phyloP scores from a whole-genome alignment of 2,329 filamentous ascomycete genomes.

The Alternaria brassicae region DNA sequence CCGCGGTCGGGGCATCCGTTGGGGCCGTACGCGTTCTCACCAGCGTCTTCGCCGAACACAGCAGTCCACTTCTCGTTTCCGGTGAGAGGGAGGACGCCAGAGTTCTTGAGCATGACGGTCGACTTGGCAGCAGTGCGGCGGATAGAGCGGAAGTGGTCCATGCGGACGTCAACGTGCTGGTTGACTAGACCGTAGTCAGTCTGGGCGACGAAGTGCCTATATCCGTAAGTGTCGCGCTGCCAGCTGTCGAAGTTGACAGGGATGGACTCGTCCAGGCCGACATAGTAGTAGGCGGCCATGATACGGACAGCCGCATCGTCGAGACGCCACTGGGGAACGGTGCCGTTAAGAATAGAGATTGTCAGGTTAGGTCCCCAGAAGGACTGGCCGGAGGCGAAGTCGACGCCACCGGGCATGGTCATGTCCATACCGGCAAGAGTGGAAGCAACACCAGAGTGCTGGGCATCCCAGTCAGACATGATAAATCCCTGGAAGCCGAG shows the following conservation, averaged over 20 bases:
- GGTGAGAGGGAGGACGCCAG: slow-evolving; percentile 53
- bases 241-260: slow-evolving; percentile 88
- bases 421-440: slow-evolving; percentile 81
- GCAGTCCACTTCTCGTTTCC: slow-evolving; percentile 57
- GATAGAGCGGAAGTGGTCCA: slow-evolving; percentile 74
- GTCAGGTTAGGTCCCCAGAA: slow-evolving; percentile 91
- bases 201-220: slow-evolving; percentile 67
- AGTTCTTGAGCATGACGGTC: slow-evolving; percentile 82
- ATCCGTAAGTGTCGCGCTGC: slow-evolving; percentile 78
- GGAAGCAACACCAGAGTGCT: slow-evolving; percentile 71
- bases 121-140: slow-evolving; percentile 79
- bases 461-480: slow-evolving; percentile 75
- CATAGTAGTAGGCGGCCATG: slow-evolving; percentile 70
- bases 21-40: slow-evolving; percentile 54
- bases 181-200: slow-evolving; percentile 73
- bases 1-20: slow-evolving; percentile 57
- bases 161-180: slow-evolving; percentile 82
- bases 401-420: slow-evolving; percentile 81
- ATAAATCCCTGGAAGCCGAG: slow-evolving; percentile 74
- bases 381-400: slow-evolving; percentile 73
- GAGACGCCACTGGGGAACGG: slow-evolving; percentile 82
- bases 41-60: slow-evolving; percentile 60
- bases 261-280: slow-evolving; percentile 62
- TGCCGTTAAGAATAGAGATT: slow-evolving; percentile 85
- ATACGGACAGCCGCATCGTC: slow-evolving; percentile 93